Conservation (phyloP, 768 basidiomycete species). For the Mycena pura region DNA sequence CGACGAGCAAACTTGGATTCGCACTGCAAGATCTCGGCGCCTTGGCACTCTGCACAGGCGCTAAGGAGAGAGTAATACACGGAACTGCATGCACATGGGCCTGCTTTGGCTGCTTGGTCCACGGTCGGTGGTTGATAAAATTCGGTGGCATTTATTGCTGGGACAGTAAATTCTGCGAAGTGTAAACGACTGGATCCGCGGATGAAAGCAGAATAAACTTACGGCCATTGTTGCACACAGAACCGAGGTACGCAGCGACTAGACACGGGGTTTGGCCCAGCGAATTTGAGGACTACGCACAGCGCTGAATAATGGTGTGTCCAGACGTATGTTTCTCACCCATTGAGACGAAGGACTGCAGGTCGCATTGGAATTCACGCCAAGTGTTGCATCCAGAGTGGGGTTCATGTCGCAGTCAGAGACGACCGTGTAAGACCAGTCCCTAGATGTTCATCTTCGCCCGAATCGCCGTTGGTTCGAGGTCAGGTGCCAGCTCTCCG, state of each 20-base stretch:
- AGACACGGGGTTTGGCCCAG: constrained; percentile 49
- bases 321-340: constrained; percentile 31
- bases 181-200: neutral
- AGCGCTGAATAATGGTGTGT: neutral
- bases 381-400: too few species aligned
- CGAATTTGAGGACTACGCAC: constrained; percentile 52
- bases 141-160: constrained; percentile 37
- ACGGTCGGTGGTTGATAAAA: constrained; percentile 46
- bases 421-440: neutral
- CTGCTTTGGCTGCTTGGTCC: constrained; percentile 42
- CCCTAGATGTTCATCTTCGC: neutral
- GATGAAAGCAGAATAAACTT: constrained; percentile 1
- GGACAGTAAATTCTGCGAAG: constrained; percentile 43
- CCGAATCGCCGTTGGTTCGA: too few species aligned
- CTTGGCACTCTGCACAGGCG: constrained; percentile 60
- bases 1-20: constrained; percentile 17
- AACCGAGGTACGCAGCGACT: constrained; percentile 49
- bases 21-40: constrained; percentile 39
- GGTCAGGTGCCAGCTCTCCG: too few species aligned
- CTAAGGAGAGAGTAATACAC: constrained; percentile 60
- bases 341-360: constrained; percentile 30
- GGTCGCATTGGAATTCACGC: constrained; percentile 21
- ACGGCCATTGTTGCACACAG: constrained; percentile 49
- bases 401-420: constrained; percentile 4
- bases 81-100: constrained; percentile 57